A percentile compares a stretch with the other conserved stretches of the same genome.
Conservation (phyloP, 352 stramenopile genomes). For the Phytophthora litchii region DNA sequence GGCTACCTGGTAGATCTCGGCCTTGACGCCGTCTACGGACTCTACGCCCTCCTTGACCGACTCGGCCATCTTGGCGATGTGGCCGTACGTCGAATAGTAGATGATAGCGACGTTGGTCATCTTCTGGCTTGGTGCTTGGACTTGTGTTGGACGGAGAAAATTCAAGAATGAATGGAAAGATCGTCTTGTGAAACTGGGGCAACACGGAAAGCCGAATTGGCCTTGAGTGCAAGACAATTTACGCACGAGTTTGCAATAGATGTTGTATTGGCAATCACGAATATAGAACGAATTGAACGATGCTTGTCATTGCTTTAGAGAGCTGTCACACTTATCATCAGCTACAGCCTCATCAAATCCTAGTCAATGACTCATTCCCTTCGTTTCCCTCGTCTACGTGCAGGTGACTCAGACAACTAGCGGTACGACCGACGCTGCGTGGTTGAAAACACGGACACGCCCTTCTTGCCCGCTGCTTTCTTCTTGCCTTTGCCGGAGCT, state of each 20-base stretch:
- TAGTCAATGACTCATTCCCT: neutral
- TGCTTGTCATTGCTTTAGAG: conserved; percentile 14
- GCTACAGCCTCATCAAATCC: conserved; percentile 11
- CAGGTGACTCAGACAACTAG: conserved; percentile 18
- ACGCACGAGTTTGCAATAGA: neutral
- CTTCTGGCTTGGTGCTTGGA: conserved; percentile 7
- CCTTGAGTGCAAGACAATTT: conserved; percentile 5
- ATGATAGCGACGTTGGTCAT: conserved; percentile 85
- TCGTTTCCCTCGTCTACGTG: neutral
- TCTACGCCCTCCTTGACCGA: conserved; percentile 80
- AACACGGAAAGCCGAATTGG: conserved; percentile 14
- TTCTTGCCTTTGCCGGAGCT: conserved; percentile 53
- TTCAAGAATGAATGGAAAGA: conserved; percentile 29
- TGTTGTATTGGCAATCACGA: neutral
- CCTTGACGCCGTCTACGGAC: conserved; percentile 57
- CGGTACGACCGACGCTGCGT: conserved; percentile 78
- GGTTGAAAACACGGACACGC: conserved; percentile 74
- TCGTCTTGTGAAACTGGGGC: conserved; percentile 1
- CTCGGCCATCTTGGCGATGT: conserved; percentile 82
- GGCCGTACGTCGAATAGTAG: conserved; percentile 89
- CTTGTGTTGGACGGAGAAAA: conserved; percentile 29
- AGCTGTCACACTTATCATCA: neutral
- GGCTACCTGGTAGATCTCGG: conserved; percentile 74
- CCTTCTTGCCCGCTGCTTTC: conserved; percentile 71
- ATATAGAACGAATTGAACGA: conserved; percentile 24